Evolutionary conservation across 2,329 filamentous ascomycete species (phyloP).

Genomic region (Fusarium pilosicola): DNA sequence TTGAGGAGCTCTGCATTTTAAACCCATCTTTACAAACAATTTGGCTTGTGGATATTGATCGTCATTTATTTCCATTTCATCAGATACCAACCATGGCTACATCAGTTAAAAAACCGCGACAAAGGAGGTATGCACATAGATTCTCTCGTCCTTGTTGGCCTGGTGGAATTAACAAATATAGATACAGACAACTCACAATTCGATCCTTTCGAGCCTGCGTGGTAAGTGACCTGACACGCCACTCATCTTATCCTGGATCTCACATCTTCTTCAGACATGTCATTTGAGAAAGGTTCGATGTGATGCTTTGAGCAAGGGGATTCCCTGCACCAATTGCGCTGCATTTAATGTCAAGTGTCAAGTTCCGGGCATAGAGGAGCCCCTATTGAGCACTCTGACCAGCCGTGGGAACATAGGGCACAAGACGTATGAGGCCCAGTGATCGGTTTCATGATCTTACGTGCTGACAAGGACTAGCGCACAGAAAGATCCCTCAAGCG

Average conservation of each 20-base stretch:
- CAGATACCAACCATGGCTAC: neutral
- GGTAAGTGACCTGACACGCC: neutral
- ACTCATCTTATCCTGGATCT: neutral
- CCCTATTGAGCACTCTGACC: neutral
- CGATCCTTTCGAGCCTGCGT: neutral
- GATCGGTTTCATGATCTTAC: neutral
- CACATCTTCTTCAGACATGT: neutral
- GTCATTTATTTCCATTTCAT: neutral
- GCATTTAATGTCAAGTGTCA: neutral
- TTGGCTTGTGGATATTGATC: neutral
- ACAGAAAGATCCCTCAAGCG: neutral
- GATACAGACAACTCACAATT: neutral
- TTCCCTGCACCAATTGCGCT: neutral
- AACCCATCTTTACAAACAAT: neutral
- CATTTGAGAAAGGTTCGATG: neutral
- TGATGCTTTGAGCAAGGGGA: neutral
- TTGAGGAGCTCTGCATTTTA: neutral
- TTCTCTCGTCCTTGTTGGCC: rapidly evolving
- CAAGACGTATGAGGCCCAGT: neutral
- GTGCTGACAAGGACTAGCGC: neutral
- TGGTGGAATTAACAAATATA: neutral
- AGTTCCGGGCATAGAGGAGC: neutral
- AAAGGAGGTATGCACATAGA: neutral
- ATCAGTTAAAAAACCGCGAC: neutral
- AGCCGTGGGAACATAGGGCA: neutral